A percentile compares a stretch with the other conserved stretches of the same genome.
These are phyloP conservation scores for Dicorynia guianensis DNA, from an alignment of 306 rosid genomes.

Conservation along the genomic window DNA sequence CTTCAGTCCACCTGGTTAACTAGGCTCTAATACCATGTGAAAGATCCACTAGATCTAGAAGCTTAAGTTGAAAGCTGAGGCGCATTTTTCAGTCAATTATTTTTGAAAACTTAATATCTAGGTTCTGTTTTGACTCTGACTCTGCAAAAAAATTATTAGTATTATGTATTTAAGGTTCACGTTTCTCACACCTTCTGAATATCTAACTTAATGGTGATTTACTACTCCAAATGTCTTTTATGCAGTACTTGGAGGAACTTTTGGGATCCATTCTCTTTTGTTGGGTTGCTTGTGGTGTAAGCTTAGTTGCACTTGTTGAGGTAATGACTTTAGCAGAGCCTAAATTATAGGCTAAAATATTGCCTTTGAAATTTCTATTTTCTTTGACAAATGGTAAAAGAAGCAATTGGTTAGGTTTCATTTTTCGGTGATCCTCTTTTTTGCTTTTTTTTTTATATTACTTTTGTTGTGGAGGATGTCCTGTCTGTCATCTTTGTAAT, in stretches of 20 bases:
- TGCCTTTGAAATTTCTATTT: conserved; percentile 17
- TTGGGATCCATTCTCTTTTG: conserved; percentile 83
- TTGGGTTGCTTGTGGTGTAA: conserved; percentile 96
- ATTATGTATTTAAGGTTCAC: not conserved
- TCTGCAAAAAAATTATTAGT: conserved; percentile 17
- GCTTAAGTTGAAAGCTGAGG: not conserved
- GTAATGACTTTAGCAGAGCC: conserved; percentile 49
- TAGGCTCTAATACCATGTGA: conserved; percentile 8
- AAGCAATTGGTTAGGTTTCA: conserved; percentile 2
- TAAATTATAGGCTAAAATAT: conserved; percentile 3
- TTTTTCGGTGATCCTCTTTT: not conserved
- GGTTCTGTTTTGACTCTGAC: not conserved
- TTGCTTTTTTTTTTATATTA: not conserved
- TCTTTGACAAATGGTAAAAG: not conserved
- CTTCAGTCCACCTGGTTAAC: not conserved
- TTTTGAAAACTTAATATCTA: not conserved
- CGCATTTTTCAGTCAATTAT: not conserved
- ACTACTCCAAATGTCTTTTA: conserved; percentile 31
- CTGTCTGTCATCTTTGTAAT: not conserved
- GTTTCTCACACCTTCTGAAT: conserved; percentile 12
- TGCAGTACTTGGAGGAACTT: conserved; percentile 92
- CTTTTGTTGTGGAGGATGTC: not conserved
- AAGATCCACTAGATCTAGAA: conserved; percentile 8
- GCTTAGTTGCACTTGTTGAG: conserved; percentile 88
- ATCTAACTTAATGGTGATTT: conserved; percentile 25